phyloP scores from a whole-genome alignment of 1,284 basidiomycete species.

The Ustilago cynodontis region DNA sequence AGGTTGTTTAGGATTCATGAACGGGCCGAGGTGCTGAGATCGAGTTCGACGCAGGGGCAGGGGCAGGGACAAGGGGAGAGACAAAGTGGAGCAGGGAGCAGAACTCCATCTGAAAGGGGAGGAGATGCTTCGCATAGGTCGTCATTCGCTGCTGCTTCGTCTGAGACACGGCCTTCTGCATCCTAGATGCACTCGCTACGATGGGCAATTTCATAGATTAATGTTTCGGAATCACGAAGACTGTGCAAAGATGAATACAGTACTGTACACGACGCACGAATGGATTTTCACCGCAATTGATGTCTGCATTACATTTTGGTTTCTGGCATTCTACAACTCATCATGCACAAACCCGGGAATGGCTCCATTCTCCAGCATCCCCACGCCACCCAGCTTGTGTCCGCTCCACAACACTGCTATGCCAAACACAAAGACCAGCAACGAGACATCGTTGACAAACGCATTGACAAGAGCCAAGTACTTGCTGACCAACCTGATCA shows the following conservation, averaged over 20 bases:
- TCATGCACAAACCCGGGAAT: conserved; percentile 20
- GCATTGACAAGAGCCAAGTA: conserved; percentile 47
- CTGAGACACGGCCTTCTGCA: not conserved
- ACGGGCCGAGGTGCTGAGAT: not conserved
- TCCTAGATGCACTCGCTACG: conserved; percentile 1
- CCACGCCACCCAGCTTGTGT: conserved; percentile 31
- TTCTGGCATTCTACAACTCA: conserved; percentile 22
- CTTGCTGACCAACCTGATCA: conserved; percentile 25
- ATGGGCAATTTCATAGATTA: too few species aligned
- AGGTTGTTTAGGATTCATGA: conserved; percentile 44
- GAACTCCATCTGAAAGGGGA: not conserved
- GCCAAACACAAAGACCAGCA: conserved; percentile 60
- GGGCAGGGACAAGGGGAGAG: not conserved
- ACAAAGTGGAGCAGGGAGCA: not conserved
- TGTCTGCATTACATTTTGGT: not conserved
- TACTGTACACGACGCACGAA: too few species aligned
- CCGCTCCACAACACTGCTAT: conserved; percentile 44
- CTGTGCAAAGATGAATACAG: too few species aligned
- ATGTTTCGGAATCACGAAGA: too few species aligned
- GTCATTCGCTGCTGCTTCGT: conserved; percentile 1
- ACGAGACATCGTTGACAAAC: conserved; percentile 51
- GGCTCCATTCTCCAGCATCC: conserved; percentile 14
- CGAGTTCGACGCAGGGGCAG: not conserved
- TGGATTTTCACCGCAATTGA: too few species aligned
- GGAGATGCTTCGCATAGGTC: conserved; percentile 7